These are phyloP conservation scores for Desmodesmus armatus DNA, from an alignment of 139 green algal genomes.

Conservation along the genomic window DNA sequence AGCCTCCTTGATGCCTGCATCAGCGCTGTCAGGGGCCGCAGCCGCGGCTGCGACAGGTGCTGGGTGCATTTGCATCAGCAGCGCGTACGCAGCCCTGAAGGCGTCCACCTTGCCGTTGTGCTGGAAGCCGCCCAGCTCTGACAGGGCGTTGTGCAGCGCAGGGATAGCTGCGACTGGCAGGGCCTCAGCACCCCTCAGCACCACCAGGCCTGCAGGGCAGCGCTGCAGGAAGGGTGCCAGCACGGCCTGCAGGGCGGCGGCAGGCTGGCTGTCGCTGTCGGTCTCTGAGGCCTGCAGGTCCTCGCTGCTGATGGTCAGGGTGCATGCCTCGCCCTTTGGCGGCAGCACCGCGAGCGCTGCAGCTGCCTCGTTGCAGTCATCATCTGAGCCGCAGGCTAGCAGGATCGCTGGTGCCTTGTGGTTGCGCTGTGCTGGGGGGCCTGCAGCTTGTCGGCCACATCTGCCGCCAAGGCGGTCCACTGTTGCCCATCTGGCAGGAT, in stretches of 20 bases:
- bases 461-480: slow-evolving; percentile 24
- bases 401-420: slow-evolving; percentile 36
- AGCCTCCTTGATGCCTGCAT: slow-evolving; percentile 18
- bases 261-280: too few species aligned
- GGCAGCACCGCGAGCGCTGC: slow-evolving; percentile 6
- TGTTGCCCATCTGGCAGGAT: slow-evolving; percentile 15
- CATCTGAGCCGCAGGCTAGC: slow-evolving; percentile 4
- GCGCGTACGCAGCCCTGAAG: slow-evolving; percentile 9
- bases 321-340: neutral
- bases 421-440: slow-evolving; percentile 11
- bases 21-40: neutral
- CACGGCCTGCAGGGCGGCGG: slow-evolving; percentile 45
- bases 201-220: slow-evolving; percentile 49
- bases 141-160: slow-evolving; percentile 53
- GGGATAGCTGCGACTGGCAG: slow-evolving; percentile 46
- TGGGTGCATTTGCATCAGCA: slow-evolving; percentile 32
- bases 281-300: neutral
- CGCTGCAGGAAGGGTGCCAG: slow-evolving; percentile 47
- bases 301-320: neutral
- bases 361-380: slow-evolving; percentile 30
- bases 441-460: slow-evolving; percentile 42
- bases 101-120: slow-evolving; percentile 7
- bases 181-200: slow-evolving; percentile 36
- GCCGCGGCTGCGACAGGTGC: neutral
- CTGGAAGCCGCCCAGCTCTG: slow-evolving; percentile 57